A percentile compares a stretch with the other conserved stretches of the same genome.
phyloP scores from a whole-genome alignment of 768 basidiomycete species.

The Boletellus sp. region DNA sequence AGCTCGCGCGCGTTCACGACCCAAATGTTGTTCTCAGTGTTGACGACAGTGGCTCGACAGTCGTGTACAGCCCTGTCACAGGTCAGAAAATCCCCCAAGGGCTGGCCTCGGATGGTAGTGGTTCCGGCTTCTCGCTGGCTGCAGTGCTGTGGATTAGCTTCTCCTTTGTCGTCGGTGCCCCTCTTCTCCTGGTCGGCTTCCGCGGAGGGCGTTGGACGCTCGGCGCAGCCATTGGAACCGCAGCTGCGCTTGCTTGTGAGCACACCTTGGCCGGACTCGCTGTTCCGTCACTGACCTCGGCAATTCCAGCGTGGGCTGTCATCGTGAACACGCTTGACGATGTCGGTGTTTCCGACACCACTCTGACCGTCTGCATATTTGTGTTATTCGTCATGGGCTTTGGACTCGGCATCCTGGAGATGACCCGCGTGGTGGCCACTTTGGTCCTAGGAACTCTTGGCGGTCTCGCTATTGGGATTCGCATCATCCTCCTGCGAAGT shows the following conservation, averaged over 20 bases:
- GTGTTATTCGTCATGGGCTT: constrained; percentile 50
- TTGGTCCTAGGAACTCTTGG: constrained; percentile 46
- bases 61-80: constrained; percentile 45
- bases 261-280: constrained; percentile 1
- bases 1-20: constrained; percentile 24
- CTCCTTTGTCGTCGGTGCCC: constrained; percentile 47
- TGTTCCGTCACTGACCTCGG: background rate
- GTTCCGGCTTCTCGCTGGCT: constrained; percentile 43
- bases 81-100: constrained; percentile 49
- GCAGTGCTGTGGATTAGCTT: constrained; percentile 60
- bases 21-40: constrained; percentile 29
- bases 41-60: constrained; percentile 32
- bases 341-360: constrained; percentile 47
- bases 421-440: constrained; percentile 47
- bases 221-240: constrained; percentile 51
- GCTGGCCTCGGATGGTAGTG: constrained; percentile 56
- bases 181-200: constrained; percentile 54
- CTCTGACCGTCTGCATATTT: constrained; percentile 48
- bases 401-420: constrained; percentile 49
- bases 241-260: constrained; percentile 45
- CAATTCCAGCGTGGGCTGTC: constrained; percentile 54
- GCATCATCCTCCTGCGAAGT: constrained; percentile 47
- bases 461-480: constrained; percentile 55
- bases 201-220: constrained; percentile 55
- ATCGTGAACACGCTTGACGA: constrained; percentile 53